Conservation (phyloP, 1,284 basidiomycete species). For the Heterobasidion irregulare region DNA sequence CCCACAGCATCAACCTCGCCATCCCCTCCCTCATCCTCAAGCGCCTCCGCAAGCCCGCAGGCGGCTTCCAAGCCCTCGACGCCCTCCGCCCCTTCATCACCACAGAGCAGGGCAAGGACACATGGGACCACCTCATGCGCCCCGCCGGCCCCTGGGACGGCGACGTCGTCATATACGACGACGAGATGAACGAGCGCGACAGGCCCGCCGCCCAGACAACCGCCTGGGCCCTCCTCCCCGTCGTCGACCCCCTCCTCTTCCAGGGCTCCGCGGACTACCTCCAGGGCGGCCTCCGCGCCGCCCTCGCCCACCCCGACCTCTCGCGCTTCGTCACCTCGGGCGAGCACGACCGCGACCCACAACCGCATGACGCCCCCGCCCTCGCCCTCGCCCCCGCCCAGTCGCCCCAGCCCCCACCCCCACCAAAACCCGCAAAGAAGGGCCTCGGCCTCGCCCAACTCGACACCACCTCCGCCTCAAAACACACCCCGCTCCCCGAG, state of each 20-base stretch:
- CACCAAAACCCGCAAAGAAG: slow-evolving; percentile 22
- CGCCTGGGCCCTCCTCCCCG: slow-evolving; percentile 58
- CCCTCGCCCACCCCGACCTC: slow-evolving; percentile 46
- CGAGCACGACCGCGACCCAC: slow-evolving; percentile 1
- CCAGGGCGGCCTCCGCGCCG: slow-evolving; percentile 57
- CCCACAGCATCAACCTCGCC: slow-evolving; percentile 68
- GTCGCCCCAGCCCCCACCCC: slow-evolving; percentile 8
- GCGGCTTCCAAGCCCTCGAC: slow-evolving; percentile 54
- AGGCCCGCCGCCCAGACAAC: slow-evolving; percentile 43
- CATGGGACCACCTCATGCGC: slow-evolving; percentile 57
- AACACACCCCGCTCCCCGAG: slow-evolving; percentile 39
- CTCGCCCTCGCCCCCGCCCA: neutral
- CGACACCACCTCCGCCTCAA: slow-evolving; percentile 46
- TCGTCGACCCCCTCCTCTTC: slow-evolving; percentile 46
- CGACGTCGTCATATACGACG: slow-evolving; percentile 65
- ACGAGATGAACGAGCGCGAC: slow-evolving; percentile 62
- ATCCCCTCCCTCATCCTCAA: slow-evolving; percentile 84
- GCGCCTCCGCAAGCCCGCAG: slow-evolving; percentile 63
- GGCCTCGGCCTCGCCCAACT: slow-evolving; percentile 54
- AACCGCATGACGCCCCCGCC: neutral
- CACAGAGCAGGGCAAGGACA: slow-evolving; percentile 56
- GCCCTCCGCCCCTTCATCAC: slow-evolving; percentile 71
- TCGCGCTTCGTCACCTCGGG: slow-evolving; percentile 35
- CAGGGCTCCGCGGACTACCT: slow-evolving; percentile 54
- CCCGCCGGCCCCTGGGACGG: slow-evolving; percentile 55